Conservation (phyloP, 495 filamentous ascomycete species). For the Astrocystis sublimbata region DNA sequence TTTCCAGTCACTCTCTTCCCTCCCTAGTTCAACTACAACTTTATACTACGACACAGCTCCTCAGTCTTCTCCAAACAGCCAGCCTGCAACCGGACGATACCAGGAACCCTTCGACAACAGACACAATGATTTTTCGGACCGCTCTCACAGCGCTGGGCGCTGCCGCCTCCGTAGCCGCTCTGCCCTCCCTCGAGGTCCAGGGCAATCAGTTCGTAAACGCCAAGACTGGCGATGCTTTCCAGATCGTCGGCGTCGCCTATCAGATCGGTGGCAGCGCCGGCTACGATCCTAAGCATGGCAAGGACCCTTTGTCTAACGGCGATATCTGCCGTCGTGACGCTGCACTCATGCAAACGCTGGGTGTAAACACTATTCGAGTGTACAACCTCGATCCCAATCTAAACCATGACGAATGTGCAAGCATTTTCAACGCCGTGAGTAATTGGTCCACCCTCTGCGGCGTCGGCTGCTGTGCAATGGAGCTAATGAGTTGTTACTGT, state of each 20-base stretch:
- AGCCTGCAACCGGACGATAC: neutral
- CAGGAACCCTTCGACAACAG: neutral
- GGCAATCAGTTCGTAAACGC: slow-evolving; percentile 84
- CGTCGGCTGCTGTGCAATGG: neutral
- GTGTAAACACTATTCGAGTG: slow-evolving; percentile 85
- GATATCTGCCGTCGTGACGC: slow-evolving; percentile 85
- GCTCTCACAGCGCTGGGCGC: slow-evolving; percentile 49
- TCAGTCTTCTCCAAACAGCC: slow-evolving; percentile 1
- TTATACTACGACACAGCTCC: slow-evolving; percentile 7
- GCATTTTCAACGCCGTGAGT: slow-evolving; percentile 86
- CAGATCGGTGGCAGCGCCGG: slow-evolving; percentile 88
- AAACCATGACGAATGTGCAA: slow-evolving; percentile 87
- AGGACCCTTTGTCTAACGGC: slow-evolving; percentile 75
- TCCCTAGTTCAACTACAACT: slow-evolving; percentile 18
- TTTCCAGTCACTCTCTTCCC: slow-evolving; percentile 24
- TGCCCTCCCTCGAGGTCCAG: slow-evolving; percentile 69
- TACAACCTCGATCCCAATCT: slow-evolving; percentile 86
- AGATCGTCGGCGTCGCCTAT: slow-evolving; percentile 91
- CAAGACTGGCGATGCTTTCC: slow-evolving; percentile 74
- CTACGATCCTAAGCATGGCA: slow-evolving; percentile 60
- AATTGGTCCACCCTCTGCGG: slow-evolving; percentile 24
- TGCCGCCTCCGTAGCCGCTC: slow-evolving; percentile 60
- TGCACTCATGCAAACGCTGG: slow-evolving; percentile 82
- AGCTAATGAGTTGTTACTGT: slow-evolving; percentile 2
- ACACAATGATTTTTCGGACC: slow-evolving; percentile 38